phyloP scores from a whole-genome alignment of 2,329 filamentous ascomycete species.

The Claviceps digitariae region DNA sequence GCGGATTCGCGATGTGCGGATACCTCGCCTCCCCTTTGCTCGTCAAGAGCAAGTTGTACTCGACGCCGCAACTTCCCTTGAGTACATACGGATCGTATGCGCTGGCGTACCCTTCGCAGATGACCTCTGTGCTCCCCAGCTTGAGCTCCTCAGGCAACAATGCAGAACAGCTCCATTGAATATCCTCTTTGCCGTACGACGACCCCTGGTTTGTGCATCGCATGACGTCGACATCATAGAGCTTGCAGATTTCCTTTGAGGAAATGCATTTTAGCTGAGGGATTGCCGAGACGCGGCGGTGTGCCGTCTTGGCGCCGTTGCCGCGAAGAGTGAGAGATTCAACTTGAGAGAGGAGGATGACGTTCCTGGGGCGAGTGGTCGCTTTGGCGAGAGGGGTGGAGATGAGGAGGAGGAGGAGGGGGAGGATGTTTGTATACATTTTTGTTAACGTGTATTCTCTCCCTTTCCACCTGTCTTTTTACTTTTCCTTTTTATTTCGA shows the following conservation, averaged over 20 bases:
- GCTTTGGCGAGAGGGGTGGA: constrained; percentile 14
- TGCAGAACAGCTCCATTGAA: constrained; percentile 81
- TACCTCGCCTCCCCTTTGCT: constrained; percentile 60
- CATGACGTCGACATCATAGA: constrained; percentile 69
- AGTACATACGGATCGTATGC: constrained; percentile 75
- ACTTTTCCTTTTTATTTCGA: too few relatives aligned
- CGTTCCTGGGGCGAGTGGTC: constrained; percentile 28
- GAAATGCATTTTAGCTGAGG: constrained; percentile 71
- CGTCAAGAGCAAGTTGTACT: constrained; percentile 72
- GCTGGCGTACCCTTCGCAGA: constrained; percentile 76
- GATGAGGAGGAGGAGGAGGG: constrained; percentile 10
- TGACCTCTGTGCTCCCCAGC: constrained; percentile 75
- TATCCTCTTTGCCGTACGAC: constrained; percentile 65
- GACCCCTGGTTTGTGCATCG: constrained; percentile 78
- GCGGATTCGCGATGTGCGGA: constrained; percentile 36
- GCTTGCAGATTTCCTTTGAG: constrained; percentile 45
- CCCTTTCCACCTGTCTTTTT: not conserved
- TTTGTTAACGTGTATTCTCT: not conserved
- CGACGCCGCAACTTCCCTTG: constrained; percentile 83
- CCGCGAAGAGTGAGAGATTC: constrained; percentile 65
- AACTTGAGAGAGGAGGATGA: constrained; percentile 48
- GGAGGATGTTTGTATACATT: constrained; percentile 17
- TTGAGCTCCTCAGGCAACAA: constrained; percentile 46
- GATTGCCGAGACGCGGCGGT: constrained; percentile 62
- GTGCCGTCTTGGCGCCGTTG: constrained; percentile 49